Percentiles rank a stretch among this genome's conserved stretches.
Conservation (phyloP, 352 stramenopile species). For the Globisporangium yorkense region DNA sequence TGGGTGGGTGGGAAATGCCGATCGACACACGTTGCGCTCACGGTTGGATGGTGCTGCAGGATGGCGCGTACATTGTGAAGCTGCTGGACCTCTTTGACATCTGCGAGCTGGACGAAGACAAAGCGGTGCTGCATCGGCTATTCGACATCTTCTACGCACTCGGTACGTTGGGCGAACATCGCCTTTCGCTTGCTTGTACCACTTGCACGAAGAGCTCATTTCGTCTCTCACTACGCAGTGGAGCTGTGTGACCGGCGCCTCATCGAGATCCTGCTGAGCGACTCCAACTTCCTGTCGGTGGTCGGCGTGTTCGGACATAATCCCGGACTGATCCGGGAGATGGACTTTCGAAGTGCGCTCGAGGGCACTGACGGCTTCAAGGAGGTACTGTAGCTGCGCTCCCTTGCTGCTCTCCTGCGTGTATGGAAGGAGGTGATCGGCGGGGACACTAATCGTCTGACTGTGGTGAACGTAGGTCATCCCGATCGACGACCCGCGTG, state of each 20-base stretch:
- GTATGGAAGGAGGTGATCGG: background rate
- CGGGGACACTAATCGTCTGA: background rate
- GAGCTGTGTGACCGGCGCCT: conserved; percentile 66
- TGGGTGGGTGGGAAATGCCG: background rate
- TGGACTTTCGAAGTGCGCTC: conserved; percentile 66
- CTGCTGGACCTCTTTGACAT: conserved; percentile 72
- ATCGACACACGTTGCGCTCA: background rate
- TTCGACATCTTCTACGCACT: conserved; percentile 78
- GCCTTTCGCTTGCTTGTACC: too few relatives aligned
- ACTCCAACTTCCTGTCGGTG: conserved; percentile 77
- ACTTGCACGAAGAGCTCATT: background rate
- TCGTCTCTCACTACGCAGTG: conserved; percentile 24
- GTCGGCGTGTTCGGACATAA: conserved; percentile 81
- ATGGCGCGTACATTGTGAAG: conserved; percentile 70
- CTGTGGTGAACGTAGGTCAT: conserved; percentile 39
- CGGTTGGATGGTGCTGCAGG: conserved; percentile 17
- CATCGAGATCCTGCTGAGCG: conserved; percentile 64
- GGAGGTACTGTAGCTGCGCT: conserved; percentile 24
- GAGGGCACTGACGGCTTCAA: conserved; percentile 60
- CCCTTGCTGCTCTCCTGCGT: background rate
- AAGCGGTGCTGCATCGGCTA: conserved; percentile 47
- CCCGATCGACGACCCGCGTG: conserved; percentile 45
- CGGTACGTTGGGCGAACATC: conserved; percentile 17
- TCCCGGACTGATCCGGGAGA: conserved; percentile 60
- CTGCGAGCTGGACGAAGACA: conserved; percentile 59